phyloP scores from a whole-genome alignment of 352 stramenopile genomes.

The Globisporangium megalacanthum region DNA sequence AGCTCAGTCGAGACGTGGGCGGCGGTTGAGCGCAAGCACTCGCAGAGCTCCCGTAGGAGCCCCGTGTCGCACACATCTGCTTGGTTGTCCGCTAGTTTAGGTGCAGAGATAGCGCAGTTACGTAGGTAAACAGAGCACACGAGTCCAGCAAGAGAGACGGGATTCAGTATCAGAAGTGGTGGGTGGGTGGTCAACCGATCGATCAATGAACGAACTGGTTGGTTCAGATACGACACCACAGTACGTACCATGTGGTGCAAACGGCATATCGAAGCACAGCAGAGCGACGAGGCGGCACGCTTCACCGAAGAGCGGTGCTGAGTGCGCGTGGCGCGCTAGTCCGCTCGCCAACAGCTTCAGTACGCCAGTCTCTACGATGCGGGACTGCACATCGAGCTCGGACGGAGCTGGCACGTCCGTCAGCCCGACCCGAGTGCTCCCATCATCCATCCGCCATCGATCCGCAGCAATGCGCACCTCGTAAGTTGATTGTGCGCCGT shows the following conservation, averaged over 20 bases:
- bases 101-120: too few species aligned
- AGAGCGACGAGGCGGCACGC: conserved; percentile 31
- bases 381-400: conserved; percentile 52
- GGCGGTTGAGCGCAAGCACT: conserved; percentile 7
- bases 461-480: conserved; percentile 14
- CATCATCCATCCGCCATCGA: background rate
- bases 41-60: conserved; percentile 25
- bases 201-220: too few species aligned
- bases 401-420: conserved; percentile 22
- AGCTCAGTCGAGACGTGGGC: conserved; percentile 14
- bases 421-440: background rate
- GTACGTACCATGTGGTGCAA: conserved; percentile 34
- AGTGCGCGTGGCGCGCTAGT: conserved; percentile 19
- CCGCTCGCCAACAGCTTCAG: conserved; percentile 27
- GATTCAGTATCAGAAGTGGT: too few species aligned
- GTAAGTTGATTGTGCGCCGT: conserved; percentile 36
- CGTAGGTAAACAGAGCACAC: background rate
- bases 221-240: too few species aligned
- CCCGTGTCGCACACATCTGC: conserved; percentile 28
- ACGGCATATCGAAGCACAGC: conserved; percentile 49
- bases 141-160: background rate
- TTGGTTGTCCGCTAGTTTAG: conserved; percentile 47
- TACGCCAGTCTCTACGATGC: conserved; percentile 37
- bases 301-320: conserved; percentile 27
- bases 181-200: too few species aligned